phyloP scores from a whole-genome alignment of 208 protist genomes.

The Wallacemonas rigidus region DNA sequence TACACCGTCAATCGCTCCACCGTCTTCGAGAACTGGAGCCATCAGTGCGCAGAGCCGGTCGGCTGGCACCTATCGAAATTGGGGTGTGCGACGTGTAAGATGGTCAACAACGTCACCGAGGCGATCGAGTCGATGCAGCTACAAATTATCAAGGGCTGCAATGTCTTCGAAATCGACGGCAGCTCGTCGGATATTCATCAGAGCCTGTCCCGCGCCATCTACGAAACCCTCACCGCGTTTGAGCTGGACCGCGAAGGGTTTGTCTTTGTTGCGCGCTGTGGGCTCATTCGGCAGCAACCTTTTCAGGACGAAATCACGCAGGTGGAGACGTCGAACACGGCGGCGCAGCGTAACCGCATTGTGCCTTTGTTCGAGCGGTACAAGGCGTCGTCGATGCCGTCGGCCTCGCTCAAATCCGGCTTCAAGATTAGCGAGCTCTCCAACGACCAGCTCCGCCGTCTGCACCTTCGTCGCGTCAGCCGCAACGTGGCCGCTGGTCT shows the following conservation, averaged over 20 bases:
- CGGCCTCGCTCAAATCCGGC: constrained; percentile 79
- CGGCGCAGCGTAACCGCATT: constrained; percentile 78
- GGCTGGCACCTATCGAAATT: constrained; percentile 85
- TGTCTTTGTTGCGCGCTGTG: constrained; percentile 76
- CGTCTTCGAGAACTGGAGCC: constrained; percentile 83
- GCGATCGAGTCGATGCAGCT: constrained; percentile 87
- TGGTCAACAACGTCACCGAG: constrained; percentile 81
- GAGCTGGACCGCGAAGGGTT: constrained; percentile 88
- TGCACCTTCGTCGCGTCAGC: constrained; percentile 76
- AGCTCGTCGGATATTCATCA: constrained; percentile 80
- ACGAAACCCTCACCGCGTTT: constrained; percentile 82
- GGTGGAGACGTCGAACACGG: constrained; percentile 76
- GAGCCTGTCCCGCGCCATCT: constrained; percentile 70
- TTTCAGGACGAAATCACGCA: constrained; percentile 84
- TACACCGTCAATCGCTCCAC: constrained; percentile 85
- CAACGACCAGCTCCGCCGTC: constrained; percentile 66
- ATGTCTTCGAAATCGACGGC: constrained; percentile 88
- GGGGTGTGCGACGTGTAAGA: constrained; percentile 84
- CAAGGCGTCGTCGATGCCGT: constrained; percentile 86
- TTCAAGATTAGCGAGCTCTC: constrained; percentile 81
- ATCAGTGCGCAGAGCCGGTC: constrained; percentile 67
- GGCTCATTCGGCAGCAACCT: constrained; percentile 74
- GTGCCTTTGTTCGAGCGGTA: constrained; percentile 85
- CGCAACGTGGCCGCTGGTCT: constrained; percentile 62
- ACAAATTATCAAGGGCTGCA: constrained; percentile 90